Conservation (phyloP, 2,329 filamentous ascomycete species). For the Alternaria arborescens region DNA sequence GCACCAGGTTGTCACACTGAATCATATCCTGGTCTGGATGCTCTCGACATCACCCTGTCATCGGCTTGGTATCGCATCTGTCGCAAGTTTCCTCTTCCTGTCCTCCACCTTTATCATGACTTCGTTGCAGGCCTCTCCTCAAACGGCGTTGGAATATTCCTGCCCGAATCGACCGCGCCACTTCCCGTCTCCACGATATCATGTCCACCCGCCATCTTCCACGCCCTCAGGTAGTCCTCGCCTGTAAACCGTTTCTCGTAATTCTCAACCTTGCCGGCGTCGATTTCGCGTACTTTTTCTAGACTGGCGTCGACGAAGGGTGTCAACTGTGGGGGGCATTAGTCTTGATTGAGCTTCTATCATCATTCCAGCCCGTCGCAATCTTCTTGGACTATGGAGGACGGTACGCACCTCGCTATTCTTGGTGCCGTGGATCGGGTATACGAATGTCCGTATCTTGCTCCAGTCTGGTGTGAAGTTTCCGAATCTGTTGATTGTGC, state of each 20-base stretch:
- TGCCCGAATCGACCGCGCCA: conserved; percentile 4
- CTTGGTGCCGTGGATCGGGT: conserved; percentile 71
- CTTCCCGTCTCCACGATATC: conserved; percentile 30
- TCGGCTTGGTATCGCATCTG: background rate
- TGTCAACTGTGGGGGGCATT: conserved; percentile 67
- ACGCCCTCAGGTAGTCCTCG: conserved; percentile 44
- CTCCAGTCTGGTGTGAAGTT: conserved; percentile 83
- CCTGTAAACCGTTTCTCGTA: conserved; percentile 42
- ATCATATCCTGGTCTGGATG: too few species aligned
- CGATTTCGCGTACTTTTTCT: conserved; percentile 44
- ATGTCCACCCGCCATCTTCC: conserved; percentile 45
- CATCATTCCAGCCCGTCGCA: conserved; percentile 9
- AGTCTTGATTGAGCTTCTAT: background rate
- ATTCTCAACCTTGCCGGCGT: conserved; percentile 20
- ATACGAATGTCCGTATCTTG: conserved; percentile 91
- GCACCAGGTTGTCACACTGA: background rate
- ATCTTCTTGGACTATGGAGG: background rate
- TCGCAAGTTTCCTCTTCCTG: background rate
- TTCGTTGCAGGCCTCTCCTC: conserved; percentile 33
- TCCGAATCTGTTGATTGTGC: conserved; percentile 82
- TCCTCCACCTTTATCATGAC: conserved; percentile 8
- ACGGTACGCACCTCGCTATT: conserved; percentile 47
- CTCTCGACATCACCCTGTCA: background rate
- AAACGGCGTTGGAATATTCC: conserved; percentile 37
- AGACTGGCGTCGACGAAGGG: conserved; percentile 77